Evolutionary conservation across 2,329 filamentous ascomycete species (phyloP).

Genomic region (Epichloe gansuensis): DNA sequence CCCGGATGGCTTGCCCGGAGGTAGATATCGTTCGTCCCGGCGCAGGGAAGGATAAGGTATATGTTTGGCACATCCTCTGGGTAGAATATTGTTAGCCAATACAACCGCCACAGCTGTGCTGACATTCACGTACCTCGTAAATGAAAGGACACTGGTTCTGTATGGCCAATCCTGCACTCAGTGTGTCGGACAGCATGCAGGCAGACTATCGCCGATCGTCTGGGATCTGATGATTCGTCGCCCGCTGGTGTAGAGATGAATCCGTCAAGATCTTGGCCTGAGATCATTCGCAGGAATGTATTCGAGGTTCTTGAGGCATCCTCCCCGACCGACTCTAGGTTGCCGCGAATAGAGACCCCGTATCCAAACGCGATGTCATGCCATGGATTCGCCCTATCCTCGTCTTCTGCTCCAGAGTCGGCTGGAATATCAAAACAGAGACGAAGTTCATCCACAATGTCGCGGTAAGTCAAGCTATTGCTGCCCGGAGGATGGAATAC

Average conservation of each 20-base stretch:
- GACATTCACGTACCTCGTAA: neutral
- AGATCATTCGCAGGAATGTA: neutral
- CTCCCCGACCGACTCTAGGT: too few relatives aligned
- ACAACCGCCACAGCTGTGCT: neutral
- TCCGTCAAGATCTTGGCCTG: neutral
- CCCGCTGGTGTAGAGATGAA: neutral
- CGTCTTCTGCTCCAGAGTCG: neutral
- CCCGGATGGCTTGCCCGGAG: neutral
- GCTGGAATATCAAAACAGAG: slow-evolving; percentile 9
- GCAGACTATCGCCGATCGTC: neutral
- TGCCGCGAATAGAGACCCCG: too few relatives aligned
- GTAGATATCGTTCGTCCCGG: neutral
- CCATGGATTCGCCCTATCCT: slow-evolving; percentile 2
- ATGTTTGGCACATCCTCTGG: neutral
- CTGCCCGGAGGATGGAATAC: neutral
- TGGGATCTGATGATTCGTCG: neutral
- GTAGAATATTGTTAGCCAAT: neutral
- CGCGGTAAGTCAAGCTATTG: slow-evolving; percentile 7
- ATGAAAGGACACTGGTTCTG: neutral
- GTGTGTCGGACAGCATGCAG: slow-evolving; percentile 1
- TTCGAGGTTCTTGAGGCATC: neutral
- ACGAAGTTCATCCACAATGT: slow-evolving; percentile 9
- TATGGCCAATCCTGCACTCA: neutral
- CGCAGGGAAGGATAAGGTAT: neutral
- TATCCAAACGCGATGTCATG: slow-evolving; percentile 4